Conservation (phyloP, 2,329 filamentous ascomycete genomes). For the Aspergillus texensis region DNA sequence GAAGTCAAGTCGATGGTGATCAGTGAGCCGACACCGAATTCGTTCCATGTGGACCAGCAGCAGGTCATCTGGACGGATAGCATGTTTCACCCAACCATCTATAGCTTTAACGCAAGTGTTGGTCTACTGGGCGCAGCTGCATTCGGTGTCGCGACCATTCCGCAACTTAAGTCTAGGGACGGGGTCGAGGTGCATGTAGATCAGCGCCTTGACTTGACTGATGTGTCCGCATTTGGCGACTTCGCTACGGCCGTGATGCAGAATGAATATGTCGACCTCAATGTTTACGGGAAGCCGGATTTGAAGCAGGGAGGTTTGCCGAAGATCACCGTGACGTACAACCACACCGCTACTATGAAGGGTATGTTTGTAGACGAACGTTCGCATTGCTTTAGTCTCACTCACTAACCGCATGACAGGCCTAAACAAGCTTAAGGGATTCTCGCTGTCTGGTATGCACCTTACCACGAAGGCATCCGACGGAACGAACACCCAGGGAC, state of each 20-base stretch:
- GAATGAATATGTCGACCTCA: slow-evolving; percentile 53
- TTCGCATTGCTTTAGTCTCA: not conserved
- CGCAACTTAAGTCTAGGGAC: slow-evolving; percentile 46
- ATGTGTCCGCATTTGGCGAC: slow-evolving; percentile 50
- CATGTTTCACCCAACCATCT: slow-evolving; percentile 57
- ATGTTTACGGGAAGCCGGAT: slow-evolving; percentile 55
- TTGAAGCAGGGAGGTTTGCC: slow-evolving; percentile 56
- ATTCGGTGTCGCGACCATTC: slow-evolving; percentile 52
- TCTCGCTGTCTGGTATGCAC: slow-evolving; percentile 52
- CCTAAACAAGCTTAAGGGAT: slow-evolving; percentile 59
- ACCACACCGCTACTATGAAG: slow-evolving; percentile 60
- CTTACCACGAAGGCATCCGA: slow-evolving; percentile 47
- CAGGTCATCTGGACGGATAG: slow-evolving; percentile 52
- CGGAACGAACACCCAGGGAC: slow-evolving; percentile 58
- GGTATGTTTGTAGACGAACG: slow-evolving; percentile 42
- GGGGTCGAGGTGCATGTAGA: slow-evolving; percentile 47
- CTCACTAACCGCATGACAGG: slow-evolving; percentile 41
- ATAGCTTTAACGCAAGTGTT: slow-evolving; percentile 56
- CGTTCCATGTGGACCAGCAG: slow-evolving; percentile 53
- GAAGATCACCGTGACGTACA: slow-evolving; percentile 55
- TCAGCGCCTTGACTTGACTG: slow-evolving; percentile 48
- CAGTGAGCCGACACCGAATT: slow-evolving; percentile 51
- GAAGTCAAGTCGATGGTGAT: slow-evolving; percentile 55
- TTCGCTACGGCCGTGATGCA: slow-evolving; percentile 54
- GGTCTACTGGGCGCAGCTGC: slow-evolving; percentile 47